Conservation (phyloP, 352 stramenopile genomes). For the Pythium sukuiense region DNA sequence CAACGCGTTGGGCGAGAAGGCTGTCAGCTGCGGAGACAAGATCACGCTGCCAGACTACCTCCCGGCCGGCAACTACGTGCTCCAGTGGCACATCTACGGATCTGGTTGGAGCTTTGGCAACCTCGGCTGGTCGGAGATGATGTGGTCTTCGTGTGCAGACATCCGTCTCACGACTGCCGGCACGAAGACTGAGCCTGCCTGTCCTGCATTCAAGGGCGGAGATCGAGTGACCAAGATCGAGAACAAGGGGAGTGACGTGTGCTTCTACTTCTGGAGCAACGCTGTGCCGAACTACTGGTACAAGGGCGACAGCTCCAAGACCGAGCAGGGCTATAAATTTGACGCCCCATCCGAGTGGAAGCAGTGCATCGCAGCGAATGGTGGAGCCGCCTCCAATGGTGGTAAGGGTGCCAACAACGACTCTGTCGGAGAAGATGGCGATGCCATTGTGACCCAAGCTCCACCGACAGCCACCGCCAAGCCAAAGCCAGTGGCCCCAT, state of each 20-base stretch:
- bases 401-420: neutral
- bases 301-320: constrained; percentile 10
- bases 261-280: constrained; percentile 21
- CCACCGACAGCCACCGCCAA: too few species aligned
- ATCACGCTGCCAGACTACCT: constrained; percentile 22
- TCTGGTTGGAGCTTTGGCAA: constrained; percentile 12
- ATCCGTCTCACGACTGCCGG: constrained; percentile 12
- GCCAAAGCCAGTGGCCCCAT: too few species aligned
- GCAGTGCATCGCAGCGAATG: neutral
- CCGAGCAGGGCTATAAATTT: constrained; percentile 11
- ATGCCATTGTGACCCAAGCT: neutral
- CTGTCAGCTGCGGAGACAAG: constrained; percentile 9
- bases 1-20: neutral
- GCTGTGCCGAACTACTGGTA: constrained; percentile 3
- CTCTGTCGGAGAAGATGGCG: neutral
- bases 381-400: neutral
- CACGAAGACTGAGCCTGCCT: neutral
- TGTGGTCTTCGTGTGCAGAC: constrained; percentile 13
- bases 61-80: constrained; percentile 17
- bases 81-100: constrained; percentile 14
- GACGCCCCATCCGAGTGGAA: constrained; percentile 1
- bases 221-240: constrained; percentile 18
- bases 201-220: constrained; percentile 13
- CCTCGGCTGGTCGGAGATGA: constrained; percentile 4
- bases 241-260: constrained; percentile 19